Conservation (phyloP, 192 early-diverging fungal genomes). For the Kappamyces sp. region DNA sequence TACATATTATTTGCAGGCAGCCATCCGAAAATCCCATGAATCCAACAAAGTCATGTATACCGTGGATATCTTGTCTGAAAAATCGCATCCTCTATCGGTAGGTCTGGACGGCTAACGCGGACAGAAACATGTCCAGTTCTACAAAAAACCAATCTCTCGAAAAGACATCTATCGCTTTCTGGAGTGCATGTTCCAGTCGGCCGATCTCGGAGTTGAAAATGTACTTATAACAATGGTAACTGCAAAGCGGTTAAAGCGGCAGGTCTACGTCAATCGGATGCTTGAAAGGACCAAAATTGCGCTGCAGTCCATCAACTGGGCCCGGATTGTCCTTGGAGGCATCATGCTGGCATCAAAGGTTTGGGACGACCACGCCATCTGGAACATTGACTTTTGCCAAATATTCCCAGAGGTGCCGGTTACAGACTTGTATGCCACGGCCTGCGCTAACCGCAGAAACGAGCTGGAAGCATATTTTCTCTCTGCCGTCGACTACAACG, state of each 20-base stretch:
- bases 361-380: constrained; percentile 83
- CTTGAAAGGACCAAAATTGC: constrained; percentile 50
- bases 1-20: constrained; percentile 21
- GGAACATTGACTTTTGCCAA: constrained; percentile 72
- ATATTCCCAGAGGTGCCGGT: constrained; percentile 69
- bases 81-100: constrained; percentile 43
- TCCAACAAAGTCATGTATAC: constrained; percentile 23
- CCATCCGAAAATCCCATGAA: constrained; percentile 20
- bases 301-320: constrained; percentile 52
- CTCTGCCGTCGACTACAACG: constrained; percentile 55
- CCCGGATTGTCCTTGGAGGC: constrained; percentile 49
- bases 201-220: constrained; percentile 55
- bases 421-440: constrained; percentile 49
- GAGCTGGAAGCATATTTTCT: constrained; percentile 62
- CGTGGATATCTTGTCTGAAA: constrained; percentile 50
- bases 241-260: neutral
- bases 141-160: constrained; percentile 28
- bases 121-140: constrained; percentile 46
- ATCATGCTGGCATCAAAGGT: constrained; percentile 75
- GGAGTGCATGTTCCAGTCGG: constrained; percentile 59
- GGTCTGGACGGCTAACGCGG: constrained; percentile 2
- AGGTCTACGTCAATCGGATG: constrained; percentile 68
- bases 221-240: constrained; percentile 52
- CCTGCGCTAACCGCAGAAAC: constrained; percentile 37
- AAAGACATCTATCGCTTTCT: constrained; percentile 59